These are phyloP conservation scores for Somion occarium DNA, from an alignment of 1,284 basidiomycete species.

Conservation along the genomic window DNA sequence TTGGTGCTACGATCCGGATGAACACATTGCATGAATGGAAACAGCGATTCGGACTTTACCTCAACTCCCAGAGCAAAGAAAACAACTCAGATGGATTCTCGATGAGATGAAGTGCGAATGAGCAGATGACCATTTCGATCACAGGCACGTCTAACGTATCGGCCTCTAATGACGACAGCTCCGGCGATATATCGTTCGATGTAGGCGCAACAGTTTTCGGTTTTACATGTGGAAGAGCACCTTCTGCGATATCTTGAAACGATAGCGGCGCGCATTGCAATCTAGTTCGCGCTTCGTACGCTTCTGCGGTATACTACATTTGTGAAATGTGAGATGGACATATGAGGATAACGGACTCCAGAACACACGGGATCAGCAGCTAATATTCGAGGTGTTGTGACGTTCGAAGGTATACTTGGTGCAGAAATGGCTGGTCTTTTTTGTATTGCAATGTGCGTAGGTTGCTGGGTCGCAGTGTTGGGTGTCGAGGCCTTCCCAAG, in stretches of 20 bases:
- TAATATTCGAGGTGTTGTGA: slow-evolving; percentile 21
- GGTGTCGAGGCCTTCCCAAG: slow-evolving; percentile 12
- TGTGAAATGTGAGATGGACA: neutral
- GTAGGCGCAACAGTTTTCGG: slow-evolving; percentile 4
- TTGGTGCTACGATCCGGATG: slow-evolving; percentile 37
- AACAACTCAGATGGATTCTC: slow-evolving; percentile 59
- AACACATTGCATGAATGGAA: neutral
- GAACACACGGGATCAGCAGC: slow-evolving; percentile 37
- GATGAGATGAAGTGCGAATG: slow-evolving; percentile 69
- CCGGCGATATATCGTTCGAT: neutral
- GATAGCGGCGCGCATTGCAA: slow-evolving; percentile 44
- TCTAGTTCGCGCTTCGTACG: slow-evolving; percentile 43
- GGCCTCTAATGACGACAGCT: neutral
- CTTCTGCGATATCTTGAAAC: slow-evolving; percentile 50
- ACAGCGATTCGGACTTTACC: slow-evolving; percentile 14
- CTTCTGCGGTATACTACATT: slow-evolving; percentile 45
- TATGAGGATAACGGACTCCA: neutral
- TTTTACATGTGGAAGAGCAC: slow-evolving; percentile 31
- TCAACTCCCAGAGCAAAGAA: slow-evolving; percentile 56
- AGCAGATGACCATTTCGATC: slow-evolving; percentile 64
- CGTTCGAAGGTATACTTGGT: slow-evolving; percentile 12
- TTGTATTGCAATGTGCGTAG: slow-evolving; percentile 4
- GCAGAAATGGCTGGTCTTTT: slow-evolving; percentile 2
- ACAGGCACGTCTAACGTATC: slow-evolving; percentile 6
- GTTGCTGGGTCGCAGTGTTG: slow-evolving; percentile 2